Conservation (phyloP, 129 eudicot genomes). For the Ambrosia trifida region DNA sequence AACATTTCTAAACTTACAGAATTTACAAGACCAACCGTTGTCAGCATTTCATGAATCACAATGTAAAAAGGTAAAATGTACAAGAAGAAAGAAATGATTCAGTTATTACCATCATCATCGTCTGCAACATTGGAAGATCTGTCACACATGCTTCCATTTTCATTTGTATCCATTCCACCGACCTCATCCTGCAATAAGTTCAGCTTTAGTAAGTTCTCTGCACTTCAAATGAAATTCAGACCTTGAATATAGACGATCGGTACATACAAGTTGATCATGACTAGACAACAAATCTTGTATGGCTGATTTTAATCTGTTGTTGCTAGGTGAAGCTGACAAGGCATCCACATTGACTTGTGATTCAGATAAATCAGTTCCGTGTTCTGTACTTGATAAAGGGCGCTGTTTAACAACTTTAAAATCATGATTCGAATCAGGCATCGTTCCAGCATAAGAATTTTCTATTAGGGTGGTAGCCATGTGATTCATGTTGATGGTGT, state of each 20-base stretch:
- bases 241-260: slow-evolving; percentile 11
- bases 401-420: slow-evolving; percentile 21
- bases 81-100: not conserved
- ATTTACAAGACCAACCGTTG: not conserved
- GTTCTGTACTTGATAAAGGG: slow-evolving; percentile 23
- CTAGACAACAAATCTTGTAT: slow-evolving; percentile 27
- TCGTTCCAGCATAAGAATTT: slow-evolving; percentile 13
- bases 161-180: slow-evolving; percentile 41
- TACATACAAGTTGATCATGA: slow-evolving; percentile 30
- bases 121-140: slow-evolving; percentile 44
- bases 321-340: slow-evolving; percentile 31
- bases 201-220: slow-evolving; percentile 14
- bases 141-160: slow-evolving; percentile 46
- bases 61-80: not conserved
- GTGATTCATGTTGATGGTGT: slow-evolving; percentile 29
- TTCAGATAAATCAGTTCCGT: slow-evolving; percentile 24
- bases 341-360: slow-evolving; percentile 29
- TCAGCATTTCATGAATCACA: not conserved
- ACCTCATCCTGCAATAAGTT: slow-evolving; percentile 52
- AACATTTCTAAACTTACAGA: slow-evolving; percentile 14
- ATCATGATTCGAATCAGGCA: slow-evolving; percentile 23
- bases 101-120: slow-evolving; percentile 41
- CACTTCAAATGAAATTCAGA: slow-evolving; percentile 15
- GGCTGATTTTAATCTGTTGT: slow-evolving; percentile 22
- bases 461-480: slow-evolving; percentile 29